Evolutionary conservation across 495 filamentous ascomycete species (phyloP), one percentile per base, ranked within the genome.

Genomic region (Trichoderma gamsii): DNA sequence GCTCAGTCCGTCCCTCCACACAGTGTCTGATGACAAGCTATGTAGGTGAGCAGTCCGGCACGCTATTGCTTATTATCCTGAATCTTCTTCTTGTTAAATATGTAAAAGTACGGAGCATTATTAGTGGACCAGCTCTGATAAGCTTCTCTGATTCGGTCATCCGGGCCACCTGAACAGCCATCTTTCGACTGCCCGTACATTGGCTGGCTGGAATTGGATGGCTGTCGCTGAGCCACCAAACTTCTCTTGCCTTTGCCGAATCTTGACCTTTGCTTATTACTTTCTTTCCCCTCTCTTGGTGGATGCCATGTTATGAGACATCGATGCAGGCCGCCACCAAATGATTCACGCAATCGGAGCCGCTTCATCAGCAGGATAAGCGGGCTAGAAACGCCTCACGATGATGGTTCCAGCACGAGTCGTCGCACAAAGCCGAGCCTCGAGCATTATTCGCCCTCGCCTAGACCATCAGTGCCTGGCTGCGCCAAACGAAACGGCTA

Each of bases 161-260:
- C 16, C 15, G 0, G 56, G 25, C 56, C 27, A 61, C 25, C 27
- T 61, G 25, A 32, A 61, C 16, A 61, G 27, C 27, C 56, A 32
- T 27, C 56, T 13, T 25, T 61, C 56, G 27, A 12, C 27, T 21
- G 7, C 35, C 35, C 35, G 35, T 38, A 27, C 4, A 52, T 21
- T 52, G n/a, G 49, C 49, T 61, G 56, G 56, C 56, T 61, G 56
- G 56, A 61, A 32, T 61, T 61, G 56, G 23, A 61, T 61, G 56
- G 56, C 56, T 61, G 27, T 21, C 56, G 56, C 25, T 11, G 56
- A 61, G 56, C 56, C 56, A 61, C 56, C 23, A 61, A 61, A 61
- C 51, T 7, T n/a, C 51, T 25, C 51, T 46, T 46, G 21, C n/a
- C 51, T 21, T 56, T 56, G 51, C 51, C 21, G 51, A 56, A 25